These are phyloP conservation scores for Blastobotrys buckinghamii DNA, from an alignment of 1,139 yeast genomes.

Conservation along the genomic window DNA sequence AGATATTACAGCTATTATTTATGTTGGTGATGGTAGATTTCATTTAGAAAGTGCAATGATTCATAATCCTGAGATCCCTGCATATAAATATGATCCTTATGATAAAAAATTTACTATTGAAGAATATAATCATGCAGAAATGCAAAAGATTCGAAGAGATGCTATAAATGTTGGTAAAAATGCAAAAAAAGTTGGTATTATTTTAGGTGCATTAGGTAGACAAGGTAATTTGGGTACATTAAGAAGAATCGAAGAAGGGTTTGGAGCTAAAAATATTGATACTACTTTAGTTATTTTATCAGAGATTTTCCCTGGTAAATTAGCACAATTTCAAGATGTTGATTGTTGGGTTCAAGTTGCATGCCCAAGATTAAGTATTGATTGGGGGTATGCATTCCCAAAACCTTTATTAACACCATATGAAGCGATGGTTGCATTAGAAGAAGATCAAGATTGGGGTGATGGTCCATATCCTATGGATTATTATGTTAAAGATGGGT, in stretches of 20 bases:
- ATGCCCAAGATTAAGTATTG: conserved; percentile 92
- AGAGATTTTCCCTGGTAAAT: conserved; percentile 88
- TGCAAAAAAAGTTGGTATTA: conserved; percentile 72
- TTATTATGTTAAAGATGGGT: conserved; percentile 83
- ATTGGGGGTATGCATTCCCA: conserved; percentile 97
- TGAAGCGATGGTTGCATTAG: conserved; percentile 89
- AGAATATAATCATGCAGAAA: conserved; percentile 77
- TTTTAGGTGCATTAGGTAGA: conserved; percentile 93
- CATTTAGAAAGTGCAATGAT: conserved; percentile 96
- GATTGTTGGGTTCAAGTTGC: conserved; percentile 98
- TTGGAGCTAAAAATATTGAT: conserved; percentile 50
- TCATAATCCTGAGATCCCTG: conserved; percentile 89
- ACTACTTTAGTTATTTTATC: conserved; percentile 81
- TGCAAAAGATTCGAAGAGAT: conserved; percentile 64
- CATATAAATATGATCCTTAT: conserved; percentile 92
- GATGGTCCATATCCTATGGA: conserved; percentile 83
- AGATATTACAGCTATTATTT: conserved; percentile 72
- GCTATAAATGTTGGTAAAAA: conserved; percentile 59
- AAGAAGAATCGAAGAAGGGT: conserved; percentile 51
- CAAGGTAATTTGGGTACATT: conserved; percentile 87
- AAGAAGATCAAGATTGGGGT: conserved; percentile 64
- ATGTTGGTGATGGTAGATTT: conserved; percentile 94
- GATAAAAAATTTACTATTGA: conserved; percentile 86
- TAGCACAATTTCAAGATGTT: conserved; percentile 89
- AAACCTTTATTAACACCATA: conserved; percentile 92